These are phyloP conservation scores for Mycena crocata DNA, from an alignment of 768 basidiomycete species.

Conservation along the genomic window DNA sequence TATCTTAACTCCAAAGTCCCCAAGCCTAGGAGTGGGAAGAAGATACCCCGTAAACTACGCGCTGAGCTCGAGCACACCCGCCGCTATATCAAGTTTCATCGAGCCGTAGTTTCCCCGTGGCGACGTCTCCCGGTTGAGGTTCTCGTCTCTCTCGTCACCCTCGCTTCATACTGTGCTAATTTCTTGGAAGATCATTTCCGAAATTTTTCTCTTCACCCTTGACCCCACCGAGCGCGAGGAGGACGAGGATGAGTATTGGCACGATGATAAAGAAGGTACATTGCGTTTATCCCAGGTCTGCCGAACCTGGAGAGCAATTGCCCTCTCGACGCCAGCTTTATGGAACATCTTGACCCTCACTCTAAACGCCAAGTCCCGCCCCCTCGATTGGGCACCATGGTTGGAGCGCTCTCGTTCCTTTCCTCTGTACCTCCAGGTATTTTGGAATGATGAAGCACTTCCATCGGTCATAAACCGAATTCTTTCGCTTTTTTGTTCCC, in stretches of 20 bases:
- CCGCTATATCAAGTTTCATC: slow-evolving; percentile 23
- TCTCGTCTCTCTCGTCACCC: too few species aligned
- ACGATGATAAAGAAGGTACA: slow-evolving; percentile 20
- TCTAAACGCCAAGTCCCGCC: neutral
- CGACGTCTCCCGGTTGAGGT: slow-evolving; percentile 25
- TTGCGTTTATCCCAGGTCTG: slow-evolving; percentile 21
- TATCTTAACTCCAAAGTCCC: slow-evolving; percentile 26
- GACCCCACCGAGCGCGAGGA: neutral
- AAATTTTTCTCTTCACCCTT: slow-evolving; percentile 20
- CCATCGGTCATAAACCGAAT: slow-evolving; percentile 2
- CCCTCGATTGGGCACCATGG: slow-evolving; percentile 26
- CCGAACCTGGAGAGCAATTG: slow-evolving; percentile 20
- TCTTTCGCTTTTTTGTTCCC: slow-evolving; percentile 5
- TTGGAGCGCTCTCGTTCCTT: slow-evolving; percentile 24
- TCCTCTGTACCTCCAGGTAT: slow-evolving; percentile 21
- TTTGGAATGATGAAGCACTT: slow-evolving; percentile 3
- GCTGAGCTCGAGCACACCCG: slow-evolving; percentile 17
- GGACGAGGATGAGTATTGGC: slow-evolving; percentile 1
- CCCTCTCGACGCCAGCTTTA: slow-evolving; percentile 18
- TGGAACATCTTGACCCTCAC: slow-evolving; percentile 18
- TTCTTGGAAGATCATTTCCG: slow-evolving; percentile 14
- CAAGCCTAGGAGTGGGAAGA: slow-evolving; percentile 8
- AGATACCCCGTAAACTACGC: slow-evolving; percentile 26
- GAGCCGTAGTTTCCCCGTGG: slow-evolving; percentile 22
- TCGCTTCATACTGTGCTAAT: too few species aligned